These are phyloP conservation scores for Emericellopsis atlantica DNA, from an alignment of 2,329 filamentous ascomycete species.

Conservation along the genomic window DNA sequence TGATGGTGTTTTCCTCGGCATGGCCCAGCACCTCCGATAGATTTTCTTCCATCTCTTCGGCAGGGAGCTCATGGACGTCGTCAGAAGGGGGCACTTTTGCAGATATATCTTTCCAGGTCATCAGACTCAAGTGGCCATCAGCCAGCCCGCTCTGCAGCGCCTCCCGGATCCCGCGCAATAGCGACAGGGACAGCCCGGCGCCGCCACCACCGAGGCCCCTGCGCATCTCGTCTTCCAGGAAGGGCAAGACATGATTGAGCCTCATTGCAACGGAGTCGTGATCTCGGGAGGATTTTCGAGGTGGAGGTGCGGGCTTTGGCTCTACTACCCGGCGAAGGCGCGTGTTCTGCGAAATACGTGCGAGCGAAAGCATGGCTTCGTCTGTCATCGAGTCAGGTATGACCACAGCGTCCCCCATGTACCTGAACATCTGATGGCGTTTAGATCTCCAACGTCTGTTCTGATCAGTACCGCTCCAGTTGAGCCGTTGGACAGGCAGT, in stretches of 20 bases:
- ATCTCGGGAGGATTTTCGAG: too few species aligned
- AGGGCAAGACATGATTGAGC: too few species aligned
- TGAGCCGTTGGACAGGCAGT: conserved; percentile 13
- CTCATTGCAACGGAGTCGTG: too few species aligned
- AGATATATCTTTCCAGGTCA: conserved; percentile 11
- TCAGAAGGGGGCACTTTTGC: background rate
- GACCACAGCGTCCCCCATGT: conserved; percentile 19
- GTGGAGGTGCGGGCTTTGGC: too few species aligned
- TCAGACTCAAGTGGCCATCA: conserved; percentile 13
- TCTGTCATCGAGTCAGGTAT: conserved; percentile 20
- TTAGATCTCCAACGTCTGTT: conserved; percentile 13
- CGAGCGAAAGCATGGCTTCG: conserved; percentile 1
- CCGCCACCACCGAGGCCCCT: too few species aligned
- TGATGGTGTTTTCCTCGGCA: conserved; percentile 12
- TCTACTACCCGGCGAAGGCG: too few species aligned
- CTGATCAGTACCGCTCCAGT: conserved; percentile 12
- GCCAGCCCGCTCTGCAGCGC: conserved; percentile 11
- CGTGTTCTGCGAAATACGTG: too few species aligned
- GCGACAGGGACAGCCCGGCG: background rate
- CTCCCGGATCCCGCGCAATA: background rate
- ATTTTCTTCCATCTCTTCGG: conserved; percentile 12
- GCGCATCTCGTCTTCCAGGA: too few species aligned
- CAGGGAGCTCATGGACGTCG: background rate
- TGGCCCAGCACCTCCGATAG: conserved; percentile 14
- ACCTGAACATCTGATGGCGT: conserved; percentile 13